Base-by-base conservation (phyloP, 2,329 filamentous ascomycete species). In the Leptographium lundbergii region DNA sequence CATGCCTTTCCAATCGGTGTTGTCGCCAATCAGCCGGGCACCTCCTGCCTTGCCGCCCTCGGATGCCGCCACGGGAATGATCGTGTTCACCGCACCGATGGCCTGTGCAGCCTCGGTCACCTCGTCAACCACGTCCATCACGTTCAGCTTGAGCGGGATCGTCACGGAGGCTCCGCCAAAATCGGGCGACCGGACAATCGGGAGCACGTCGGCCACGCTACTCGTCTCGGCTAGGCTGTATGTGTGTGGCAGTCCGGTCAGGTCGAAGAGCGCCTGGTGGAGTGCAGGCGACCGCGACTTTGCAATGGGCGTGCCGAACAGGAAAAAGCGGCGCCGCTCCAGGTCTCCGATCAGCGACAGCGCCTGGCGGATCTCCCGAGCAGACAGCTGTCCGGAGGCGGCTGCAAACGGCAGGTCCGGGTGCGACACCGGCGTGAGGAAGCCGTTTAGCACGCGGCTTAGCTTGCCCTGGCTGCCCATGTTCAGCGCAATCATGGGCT, bases 1-100 rank as follows among this genome's bases (percentile, higher is more conserved):
- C 84, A 99, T 99, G 62, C 94, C 94, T 67, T 84, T 81, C 87
- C 91, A 99, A 74, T 99, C 94, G 14, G 94, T 99, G 72, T 99
- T 99, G 69, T 91, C 88, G 51, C 94, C 94, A 19, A 88, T 71
- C 3, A 97, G 81, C 25, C 77, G 80, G 55, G 72, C 72, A 58
- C 22, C n/a, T 5, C 76, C 71, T 4, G 73, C 75, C 3, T 70
- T 74, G 9, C 65, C 67, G 9, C 73, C 36, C n/a, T n/a, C 69
- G 2, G 27, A n/a, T 29, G 69, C 68, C 17, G 55, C 57, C 3
- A 81, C 68, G 0, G 88, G 85, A 32, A 96, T 82, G 67, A 99
- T 87, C 22, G 94, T 99, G 74, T 99, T 99, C 63, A 97, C 87
- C 3, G 94, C 94, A 25, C 94, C 94, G 62, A 99, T 96, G 34